Conservation (phyloP, 805 yeast genomes). For the Kluyveromyces nonfermentans region DNA sequence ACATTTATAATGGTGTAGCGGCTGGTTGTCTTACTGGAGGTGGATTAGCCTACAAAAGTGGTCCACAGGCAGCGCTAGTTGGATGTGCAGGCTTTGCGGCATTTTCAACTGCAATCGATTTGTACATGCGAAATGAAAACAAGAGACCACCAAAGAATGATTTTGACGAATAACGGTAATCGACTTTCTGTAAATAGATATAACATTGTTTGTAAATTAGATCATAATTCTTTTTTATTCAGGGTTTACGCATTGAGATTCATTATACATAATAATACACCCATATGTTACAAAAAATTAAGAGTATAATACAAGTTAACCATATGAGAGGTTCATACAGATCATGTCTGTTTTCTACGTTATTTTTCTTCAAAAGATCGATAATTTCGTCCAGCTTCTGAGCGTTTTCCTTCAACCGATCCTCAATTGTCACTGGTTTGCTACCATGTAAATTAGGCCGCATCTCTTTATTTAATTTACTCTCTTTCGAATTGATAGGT, state of each 20-base stretch:
- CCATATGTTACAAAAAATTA: constrained; percentile 20
- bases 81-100: constrained; percentile 99
- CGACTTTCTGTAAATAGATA: not conserved
- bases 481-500: not conserved
- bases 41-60: constrained; percentile 83
- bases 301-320: constrained; percentile 25
- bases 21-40: constrained; percentile 98
- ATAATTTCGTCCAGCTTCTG: constrained; percentile 22
- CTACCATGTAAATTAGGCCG: not conserved
- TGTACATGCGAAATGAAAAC: constrained; percentile 77
- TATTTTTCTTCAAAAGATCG: constrained; percentile 9
- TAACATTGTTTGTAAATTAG: not conserved
- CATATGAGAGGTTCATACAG: constrained; percentile 10
- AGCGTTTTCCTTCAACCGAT: constrained; percentile 9
- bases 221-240: not conserved
- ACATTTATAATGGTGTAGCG: constrained; percentile 78
- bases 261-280: constrained; percentile 20
- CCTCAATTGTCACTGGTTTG: not conserved
- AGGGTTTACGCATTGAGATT: constrained; percentile 1
- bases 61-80: constrained; percentile 82
- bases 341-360: not conserved
- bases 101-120: constrained; percentile 79
- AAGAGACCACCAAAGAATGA: constrained; percentile 80
- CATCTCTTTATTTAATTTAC: not conserved
- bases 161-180: constrained; percentile 49